A percentile compares a stretch with the other conserved stretches of the same genome.
phyloP scores from a whole-genome alignment of 2,329 filamentous ascomycete genomes.

The Botrytis fabae region DNA sequence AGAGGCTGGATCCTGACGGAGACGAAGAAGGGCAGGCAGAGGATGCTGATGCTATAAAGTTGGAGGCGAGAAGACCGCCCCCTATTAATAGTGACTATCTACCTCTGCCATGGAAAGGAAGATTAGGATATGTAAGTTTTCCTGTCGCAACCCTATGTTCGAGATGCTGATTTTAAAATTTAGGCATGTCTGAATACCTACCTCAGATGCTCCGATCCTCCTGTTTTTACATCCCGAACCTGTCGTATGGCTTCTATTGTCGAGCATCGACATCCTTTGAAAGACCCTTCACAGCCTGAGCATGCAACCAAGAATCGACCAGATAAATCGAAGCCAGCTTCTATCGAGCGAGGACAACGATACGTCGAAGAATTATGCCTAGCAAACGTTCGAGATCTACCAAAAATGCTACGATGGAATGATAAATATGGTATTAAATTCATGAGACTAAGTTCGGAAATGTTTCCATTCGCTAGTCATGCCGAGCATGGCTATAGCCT shows the following conservation, averaged over 20 bases:
- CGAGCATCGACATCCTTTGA: conserved; percentile 81
- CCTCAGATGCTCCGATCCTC: conserved; percentile 74
- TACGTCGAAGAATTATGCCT: conserved; percentile 78
- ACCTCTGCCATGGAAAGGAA: conserved; percentile 86
- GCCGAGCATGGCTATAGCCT: conserved; percentile 83
- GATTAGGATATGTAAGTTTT: conserved; percentile 76
- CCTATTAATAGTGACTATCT: conserved; percentile 81
- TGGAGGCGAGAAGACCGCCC: conserved; percentile 52
- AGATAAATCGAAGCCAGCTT: conserved; percentile 68
- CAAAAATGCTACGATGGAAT: conserved; percentile 90
- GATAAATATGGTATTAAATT: conserved; percentile 90
- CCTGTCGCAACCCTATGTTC: neutral
- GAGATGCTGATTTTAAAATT: conserved; percentile 14
- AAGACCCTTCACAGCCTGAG: conserved; percentile 72
- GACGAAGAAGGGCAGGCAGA: conserved; percentile 36
- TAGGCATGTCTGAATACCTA: conserved; percentile 92
- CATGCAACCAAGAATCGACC: conserved; percentile 85
- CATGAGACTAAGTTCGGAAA: conserved; percentile 88
- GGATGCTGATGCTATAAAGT: conserved; percentile 37
- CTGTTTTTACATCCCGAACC: conserved; percentile 87
- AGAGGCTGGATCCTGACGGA: conserved; percentile 36
- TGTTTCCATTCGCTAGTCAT: conserved; percentile 96
- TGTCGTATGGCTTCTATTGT: conserved; percentile 89
- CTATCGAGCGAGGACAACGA: conserved; percentile 63
- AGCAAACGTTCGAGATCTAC: conserved; percentile 78